Base-by-base conservation (phyloP, 345 rosid species). In the Erucastrum elatum region DNA sequence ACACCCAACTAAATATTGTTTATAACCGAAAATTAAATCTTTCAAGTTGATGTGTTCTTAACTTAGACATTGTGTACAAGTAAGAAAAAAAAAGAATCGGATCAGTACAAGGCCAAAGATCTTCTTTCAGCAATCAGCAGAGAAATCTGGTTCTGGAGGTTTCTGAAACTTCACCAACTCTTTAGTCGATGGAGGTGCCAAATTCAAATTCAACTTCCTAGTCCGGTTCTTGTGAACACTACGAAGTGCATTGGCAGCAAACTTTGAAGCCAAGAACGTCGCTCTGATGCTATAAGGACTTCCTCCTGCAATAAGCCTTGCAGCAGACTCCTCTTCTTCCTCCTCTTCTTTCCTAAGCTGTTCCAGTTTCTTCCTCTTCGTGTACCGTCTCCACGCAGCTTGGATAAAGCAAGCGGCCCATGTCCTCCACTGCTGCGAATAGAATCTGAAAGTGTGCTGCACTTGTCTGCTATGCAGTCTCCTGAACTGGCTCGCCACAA, bases 321-420 rank as follows among this genome's bases (percentile, higher is more conserved):
- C 69, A 3, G 63, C 63, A 58, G 30, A 9, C n/a, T 26, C 4
- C 8, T 27, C 68, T 35, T 60, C 94, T 69, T 77, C 93, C 33
- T 90, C 94, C 74, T 90, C 94, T 80, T 92, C 94, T 86, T 89
- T 89, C 75, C 86, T 80, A 11, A 85, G 87, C 67, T 86, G 93
- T 79, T 93, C 99, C 82, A 90, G 39, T 27, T 13, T 88, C 87
- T 95, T 95, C 81, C 96, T 89, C 84, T 87, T 95, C 16, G 87
- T 82, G 78, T 94, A 89, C 3, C 98, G 87, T 26, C 98, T 83
- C 97, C 97, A 94, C 0, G 97, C 97, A 0, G 98, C 98, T 81
- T 92, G 98, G 64, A 94, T 91, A 49, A 94, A 94, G 84, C 97
- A 90, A 55, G 98, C 98, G 0, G 98, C 98, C 98, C 98, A 94